Evolutionary conservation across 2,329 filamentous ascomycete species (phyloP), one percentile per base, ranked within the genome.

Genomic region (Thyridium curvatum): DNA sequence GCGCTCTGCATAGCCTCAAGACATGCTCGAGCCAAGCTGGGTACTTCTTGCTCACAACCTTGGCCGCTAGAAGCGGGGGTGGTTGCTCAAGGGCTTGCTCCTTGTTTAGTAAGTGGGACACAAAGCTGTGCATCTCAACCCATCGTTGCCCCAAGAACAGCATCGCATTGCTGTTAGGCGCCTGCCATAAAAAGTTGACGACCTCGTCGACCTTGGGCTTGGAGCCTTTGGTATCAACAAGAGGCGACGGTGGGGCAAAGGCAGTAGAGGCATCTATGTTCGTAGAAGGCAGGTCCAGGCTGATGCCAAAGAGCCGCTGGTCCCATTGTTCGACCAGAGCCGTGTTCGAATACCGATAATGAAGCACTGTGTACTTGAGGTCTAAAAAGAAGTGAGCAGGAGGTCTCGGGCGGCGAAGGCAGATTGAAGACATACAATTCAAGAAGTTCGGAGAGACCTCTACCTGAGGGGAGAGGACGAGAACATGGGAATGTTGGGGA

Each of bases 71-170:
- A 73, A 54, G 1, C 61, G 48, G 1, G 69, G 62, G 2, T 1
- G 58, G 49, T 8, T 61, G 38, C 17, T 42, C n/a, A n/a, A n/a
- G n/a, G n/a, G 35, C 18, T 49, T n/a, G 51, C 52, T 8, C 49
- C 47, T 30, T 30, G 15, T 69, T 63, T 13, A 90, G 64, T 7
- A 81, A 68, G 35, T 75, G 72, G 10, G 84, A 77, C 3, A 94
- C 72, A 50, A 94, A 93, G 10, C 79, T 75, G 55, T 96, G 89
- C 9, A 95, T 72, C 49, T 94, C 86, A 12, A 77, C 66, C 93
- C 93, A 98, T 53, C 84, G 89, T 35, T 88, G 78, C 32, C 90
- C 89, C 40, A 93, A 80, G 55, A 91, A 83, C 9, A 98, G 69
- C 10, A 82, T 77, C 1, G 91, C 90, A 46, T 93, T 84, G 53